Base-by-base conservation (phyloP, 2,329 filamentous ascomycete species). In the Hymenoscyphus fructigenus region DNA sequence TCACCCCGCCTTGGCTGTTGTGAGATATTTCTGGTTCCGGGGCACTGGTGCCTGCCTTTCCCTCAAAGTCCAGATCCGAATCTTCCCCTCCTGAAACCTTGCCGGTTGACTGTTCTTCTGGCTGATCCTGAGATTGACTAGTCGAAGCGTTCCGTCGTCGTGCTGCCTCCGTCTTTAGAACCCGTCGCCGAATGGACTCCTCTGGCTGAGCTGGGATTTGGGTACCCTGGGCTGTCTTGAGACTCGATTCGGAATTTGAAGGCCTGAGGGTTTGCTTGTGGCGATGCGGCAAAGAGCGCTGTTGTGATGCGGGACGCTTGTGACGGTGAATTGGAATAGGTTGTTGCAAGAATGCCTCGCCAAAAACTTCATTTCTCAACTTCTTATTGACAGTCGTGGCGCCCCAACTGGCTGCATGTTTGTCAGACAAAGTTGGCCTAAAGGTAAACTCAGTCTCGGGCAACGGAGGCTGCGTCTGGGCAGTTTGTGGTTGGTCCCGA, bases 331-430 rank as follows among this genome's bases (percentile, higher is more conserved):
- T 80, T n/a, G 91, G 89, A 66, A 97, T 91, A 0, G 91, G 88
- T 61, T 93, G 90, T 65, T 93, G 92, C 55, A 92, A 82, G 73
- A 97, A 97, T 0, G 94, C 94, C 75, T 97, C 93, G 47, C 93
- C 91, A 74, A 97, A 90, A 0, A 97, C 93, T 76, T 96, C 92
- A 75, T 96, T 94, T 66, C 93, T 89, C 47, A 98, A 79, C 65
- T 89, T 88, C 72, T 91, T 90, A 75, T 98, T 98, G 65, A 97
- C 91, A 26, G 90, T 93, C 0, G 93, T 97, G 17, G 93, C 92
- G 7, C 94, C 93, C 93, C 94, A 97, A 72, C 87, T 88, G 69
- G 86, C 86, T 7, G 86, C 84, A 72, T 84, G 82, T 23, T 84
- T 80, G 55, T 86, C 82, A 28, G 86, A 83, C 65, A 88, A 72